phyloP scores from a whole-genome alignment of 805 yeast species.

The Candida qinlingensis region DNA sequence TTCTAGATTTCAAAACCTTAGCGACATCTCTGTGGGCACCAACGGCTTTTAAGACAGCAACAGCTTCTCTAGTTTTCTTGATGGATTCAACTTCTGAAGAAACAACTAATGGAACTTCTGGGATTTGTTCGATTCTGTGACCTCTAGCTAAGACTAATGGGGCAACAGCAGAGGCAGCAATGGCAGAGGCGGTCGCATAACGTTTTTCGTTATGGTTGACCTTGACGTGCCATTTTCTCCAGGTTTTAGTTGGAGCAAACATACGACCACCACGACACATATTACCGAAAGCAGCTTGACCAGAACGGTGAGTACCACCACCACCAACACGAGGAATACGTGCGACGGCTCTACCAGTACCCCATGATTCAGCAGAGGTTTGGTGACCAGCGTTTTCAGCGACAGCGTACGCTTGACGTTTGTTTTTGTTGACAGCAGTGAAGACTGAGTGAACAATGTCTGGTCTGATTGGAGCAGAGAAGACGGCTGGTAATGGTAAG shows the following conservation, averaged over 20 bases:
- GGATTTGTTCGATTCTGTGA: conserved; percentile 97
- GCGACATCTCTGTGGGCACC: conserved; percentile 98
- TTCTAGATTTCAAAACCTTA: conserved; percentile 98
- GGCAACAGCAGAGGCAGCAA: conserved; percentile 98
- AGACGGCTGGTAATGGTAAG: conserved; percentile 95
- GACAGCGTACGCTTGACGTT: conserved; percentile 99
- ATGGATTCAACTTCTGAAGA: conserved; percentile 88
- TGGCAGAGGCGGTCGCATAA: conserved; percentile 99
- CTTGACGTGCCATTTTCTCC: conserved; percentile 99
- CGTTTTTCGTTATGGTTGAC: conserved; percentile 99
- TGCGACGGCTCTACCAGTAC: conserved; percentile 99
- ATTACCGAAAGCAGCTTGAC: conserved; percentile 99
- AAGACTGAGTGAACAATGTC: conserved; percentile 98
- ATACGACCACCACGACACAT: conserved; percentile 99
- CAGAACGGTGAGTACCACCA: conserved; percentile 99
- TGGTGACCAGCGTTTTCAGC: conserved; percentile 99
- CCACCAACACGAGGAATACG: conserved; percentile 99
- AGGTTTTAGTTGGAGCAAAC: conserved; percentile 99
- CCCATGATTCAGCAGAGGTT: conserved; percentile 99
- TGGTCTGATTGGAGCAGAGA: conserved; percentile 99
- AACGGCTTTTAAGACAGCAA: conserved; percentile 94
- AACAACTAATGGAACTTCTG: conserved; percentile 98
- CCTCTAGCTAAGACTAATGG: conserved; percentile 99
- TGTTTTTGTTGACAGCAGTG: conserved; percentile 98
- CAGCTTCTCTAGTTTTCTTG: conserved; percentile 96